Base-by-base conservation (phyloP, 768 basidiomycete genomes). In the Hemileccinum impolitum region DNA sequence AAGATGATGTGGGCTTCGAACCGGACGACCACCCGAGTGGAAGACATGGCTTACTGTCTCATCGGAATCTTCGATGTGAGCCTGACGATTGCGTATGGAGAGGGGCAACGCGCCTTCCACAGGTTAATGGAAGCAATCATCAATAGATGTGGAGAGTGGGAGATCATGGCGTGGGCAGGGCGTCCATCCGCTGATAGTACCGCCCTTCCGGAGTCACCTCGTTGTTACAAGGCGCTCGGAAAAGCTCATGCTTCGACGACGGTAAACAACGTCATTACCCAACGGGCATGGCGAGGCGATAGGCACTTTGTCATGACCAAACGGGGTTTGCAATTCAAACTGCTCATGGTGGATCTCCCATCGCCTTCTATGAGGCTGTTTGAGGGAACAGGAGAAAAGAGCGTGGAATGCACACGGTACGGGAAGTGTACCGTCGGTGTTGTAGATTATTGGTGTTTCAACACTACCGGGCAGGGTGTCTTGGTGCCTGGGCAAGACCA, bases 1-100 rank as follows among this genome's bases (percentile, higher is more conserved):
- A 65, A 53, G 56, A 64, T 70, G 57, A 55, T 58, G 47, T 70
- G 68, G 67, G 69, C 67, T 4, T 62, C 69, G 18, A 65, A 50
- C 6, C 58, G 69, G 48, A 69, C 55, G 12, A 70, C 68, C 1
- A 70, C 69, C 2, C 49, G 63, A 5, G 51, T 66, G 15, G 67
- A 69, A 45, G 67, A 70, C 43, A 55, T 57, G 15, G 67, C 69
- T 1, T 69, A 69, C 44, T 61, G 48, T 31, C 61, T 70, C 30
- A 64, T 69, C 41, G 67, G 67, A 8, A 39, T 70, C 28, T 67
- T 70, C 11, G 63, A 70, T 19, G 63, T 69, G 34, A 65, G 61
- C 52, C 43, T 69, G 44, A 57, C 66, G 28, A 59, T 70, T 21
- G 63, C 63, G n/a, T 69, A 69, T 26, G 69, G 68, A 23, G 69